Percentiles rank a stretch among this genome's conserved stretches.
Conservation (phyloP, 2,329 filamentous ascomycete species). For the Elsinoe ampelina region DNA sequence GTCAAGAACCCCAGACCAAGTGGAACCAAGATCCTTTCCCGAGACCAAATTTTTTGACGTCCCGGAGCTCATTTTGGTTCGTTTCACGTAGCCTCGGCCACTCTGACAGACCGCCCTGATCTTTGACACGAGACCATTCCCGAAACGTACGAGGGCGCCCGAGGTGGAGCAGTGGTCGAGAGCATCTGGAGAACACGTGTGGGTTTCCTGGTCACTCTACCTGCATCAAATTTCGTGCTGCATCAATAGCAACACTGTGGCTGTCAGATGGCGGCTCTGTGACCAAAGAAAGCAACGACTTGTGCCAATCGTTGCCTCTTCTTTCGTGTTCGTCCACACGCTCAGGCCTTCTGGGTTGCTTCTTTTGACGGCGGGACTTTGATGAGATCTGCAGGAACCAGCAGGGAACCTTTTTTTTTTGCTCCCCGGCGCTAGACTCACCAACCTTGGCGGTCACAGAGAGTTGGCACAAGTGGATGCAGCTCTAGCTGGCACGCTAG, state of each 20-base stretch:
- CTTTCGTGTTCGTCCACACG: neutral
- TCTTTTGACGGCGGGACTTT: neutral
- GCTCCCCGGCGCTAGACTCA: slow-evolving; percentile 9
- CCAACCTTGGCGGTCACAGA: slow-evolving; percentile 1
- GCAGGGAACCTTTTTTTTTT: neutral
- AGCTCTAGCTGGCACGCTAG: slow-evolving; percentile 9
- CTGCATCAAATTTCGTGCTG: neutral
- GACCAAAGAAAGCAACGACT: neutral
- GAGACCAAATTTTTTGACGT: slow-evolving; percentile 6
- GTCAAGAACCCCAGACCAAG: slow-evolving; percentile 7
- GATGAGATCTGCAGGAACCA: slow-evolving; percentile 12
- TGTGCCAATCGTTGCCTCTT: slow-evolving; percentile 10
- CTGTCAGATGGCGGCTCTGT: slow-evolving; percentile 1
- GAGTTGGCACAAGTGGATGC: slow-evolving; percentile 10
- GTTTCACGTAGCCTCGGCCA: slow-evolving; percentile 11
- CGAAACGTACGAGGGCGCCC: neutral
- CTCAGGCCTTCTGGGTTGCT: slow-evolving; percentile 6
- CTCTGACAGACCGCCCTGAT: slow-evolving; percentile 6
- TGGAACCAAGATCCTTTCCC: slow-evolving; percentile 5
- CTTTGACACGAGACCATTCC: slow-evolving; percentile 7
- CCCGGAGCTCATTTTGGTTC: neutral
- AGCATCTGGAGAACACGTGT: slow-evolving; percentile 2
- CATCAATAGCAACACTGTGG: slow-evolving; percentile 6
- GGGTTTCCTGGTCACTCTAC: neutral
- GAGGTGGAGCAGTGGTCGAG: slow-evolving; percentile 2